Percentiles rank a stretch among this genome's conserved stretches.
Conservation (phyloP, 2,329 filamentous ascomycete species). For the Nothopassalora personata region DNA sequence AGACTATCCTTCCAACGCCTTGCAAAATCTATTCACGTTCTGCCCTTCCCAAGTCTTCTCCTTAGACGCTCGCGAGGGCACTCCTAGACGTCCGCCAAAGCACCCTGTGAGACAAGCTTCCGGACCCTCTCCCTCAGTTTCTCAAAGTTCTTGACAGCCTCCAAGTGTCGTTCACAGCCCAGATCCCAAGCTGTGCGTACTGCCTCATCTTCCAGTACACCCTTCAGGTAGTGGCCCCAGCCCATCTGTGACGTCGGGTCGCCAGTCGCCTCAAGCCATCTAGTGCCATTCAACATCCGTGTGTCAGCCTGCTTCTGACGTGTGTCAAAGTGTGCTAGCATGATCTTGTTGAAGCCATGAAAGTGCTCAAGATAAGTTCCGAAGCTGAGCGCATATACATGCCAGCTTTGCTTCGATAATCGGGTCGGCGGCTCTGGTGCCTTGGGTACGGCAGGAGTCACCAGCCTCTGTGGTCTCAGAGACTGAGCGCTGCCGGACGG, state of each 20-base stretch:
- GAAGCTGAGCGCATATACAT: slow-evolving; percentile 50
- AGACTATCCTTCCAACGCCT: neutral
- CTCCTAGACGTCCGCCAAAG: slow-evolving; percentile 17
- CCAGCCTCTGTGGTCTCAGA: slow-evolving; percentile 38
- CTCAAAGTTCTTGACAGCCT: slow-evolving; percentile 55
- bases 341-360: slow-evolving; percentile 49
- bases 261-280: slow-evolving; percentile 47
- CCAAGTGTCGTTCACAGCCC: slow-evolving; percentile 56
- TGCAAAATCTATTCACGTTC: neutral
- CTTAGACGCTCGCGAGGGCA: too few relatives aligned
- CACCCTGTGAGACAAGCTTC: slow-evolving; percentile 17
- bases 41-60: too few relatives aligned
- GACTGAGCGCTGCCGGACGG: slow-evolving; percentile 39
- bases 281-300: slow-evolving; percentile 36
- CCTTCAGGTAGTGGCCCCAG: slow-evolving; percentile 54
- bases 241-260: slow-evolving; percentile 35
- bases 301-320: slow-evolving; percentile 41
- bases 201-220: slow-evolving; percentile 59
- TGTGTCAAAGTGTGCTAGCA: slow-evolving; percentile 52
- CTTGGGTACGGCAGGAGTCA: slow-evolving; percentile 48
- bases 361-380: slow-evolving; percentile 53
- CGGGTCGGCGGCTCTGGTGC: slow-evolving; percentile 36
- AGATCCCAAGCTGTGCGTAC: slow-evolving; percentile 58
- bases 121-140: slow-evolving; percentile 42
- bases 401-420: slow-evolving; percentile 46